Percentiles rank a stretch among this genome's conserved stretches.
phyloP scores from a whole-genome alignment of 169 alveolate genomes.

The Eimeria necatrix region DNA sequence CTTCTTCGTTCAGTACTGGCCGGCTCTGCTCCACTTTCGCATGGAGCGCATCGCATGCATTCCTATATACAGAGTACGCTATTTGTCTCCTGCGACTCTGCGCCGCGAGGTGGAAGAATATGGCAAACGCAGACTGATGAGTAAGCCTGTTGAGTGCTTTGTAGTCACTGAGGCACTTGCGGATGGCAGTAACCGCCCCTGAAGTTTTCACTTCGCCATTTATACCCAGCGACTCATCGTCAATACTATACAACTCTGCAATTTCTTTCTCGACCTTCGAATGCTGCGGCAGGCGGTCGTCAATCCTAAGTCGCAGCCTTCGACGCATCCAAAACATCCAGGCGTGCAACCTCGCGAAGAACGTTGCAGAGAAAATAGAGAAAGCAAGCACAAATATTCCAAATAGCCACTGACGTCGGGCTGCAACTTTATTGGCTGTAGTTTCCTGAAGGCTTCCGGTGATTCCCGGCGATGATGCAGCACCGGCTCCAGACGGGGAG shows the following conservation, averaged over 20 bases:
- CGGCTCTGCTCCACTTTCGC: conserved; percentile 62
- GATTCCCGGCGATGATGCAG: conserved; percentile 1
- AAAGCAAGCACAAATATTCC: not conserved
- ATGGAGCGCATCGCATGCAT: conserved; percentile 61
- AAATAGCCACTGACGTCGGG: conserved; percentile 67
- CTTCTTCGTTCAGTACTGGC: conserved; percentile 40
- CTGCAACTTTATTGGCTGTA: not conserved
- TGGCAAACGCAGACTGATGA: conserved; percentile 64
- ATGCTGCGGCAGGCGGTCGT: not conserved
- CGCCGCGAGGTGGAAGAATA: conserved; percentile 68
- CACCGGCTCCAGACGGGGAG: not conserved
- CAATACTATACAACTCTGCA: conserved; percentile 34
- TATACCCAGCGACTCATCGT: conserved; percentile 2
- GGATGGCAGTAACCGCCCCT: conserved; percentile 25
- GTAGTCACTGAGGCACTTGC: conserved; percentile 35
- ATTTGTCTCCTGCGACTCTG: conserved; percentile 63
- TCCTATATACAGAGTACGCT: not conserved
- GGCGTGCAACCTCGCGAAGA: conserved; percentile 1
- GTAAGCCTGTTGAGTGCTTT: conserved; percentile 31
- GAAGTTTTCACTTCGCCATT: conserved; percentile 14
- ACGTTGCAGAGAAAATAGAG: conserved; percentile 34
- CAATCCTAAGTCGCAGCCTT: conserved; percentile 7
- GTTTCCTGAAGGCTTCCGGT: conserved; percentile 50
- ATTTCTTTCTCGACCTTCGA: conserved; percentile 40
- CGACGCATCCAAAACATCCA: not conserved